A percentile compares a stretch with the other conserved stretches of the same genome.
phyloP scores from a whole-genome alignment of 352 stramenopile genomes.

The Phytophthora tubulina region DNA sequence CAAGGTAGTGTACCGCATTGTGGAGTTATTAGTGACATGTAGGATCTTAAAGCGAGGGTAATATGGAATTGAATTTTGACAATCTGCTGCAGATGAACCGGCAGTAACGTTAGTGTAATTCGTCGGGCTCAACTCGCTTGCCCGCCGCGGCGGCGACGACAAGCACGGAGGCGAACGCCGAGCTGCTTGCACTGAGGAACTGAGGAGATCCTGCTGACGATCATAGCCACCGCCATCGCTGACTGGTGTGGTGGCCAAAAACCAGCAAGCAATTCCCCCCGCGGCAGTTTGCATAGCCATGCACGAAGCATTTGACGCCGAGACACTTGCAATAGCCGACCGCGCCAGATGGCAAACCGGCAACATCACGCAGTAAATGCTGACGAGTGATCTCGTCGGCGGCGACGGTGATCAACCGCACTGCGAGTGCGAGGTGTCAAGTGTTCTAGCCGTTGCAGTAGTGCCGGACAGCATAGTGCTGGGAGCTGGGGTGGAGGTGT shows the following conservation, averaged over 20 bases:
- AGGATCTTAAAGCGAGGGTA: neutral
- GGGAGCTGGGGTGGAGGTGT: no score
- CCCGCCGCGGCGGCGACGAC: no score
- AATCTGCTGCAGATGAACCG: neutral
- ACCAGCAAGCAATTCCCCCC: neutral
- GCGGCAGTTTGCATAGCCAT: slow-evolving; percentile 10
- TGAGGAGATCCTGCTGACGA: neutral
- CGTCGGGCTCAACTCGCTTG: neutral
- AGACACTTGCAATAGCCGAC: neutral
- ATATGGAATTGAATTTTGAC: slow-evolving; percentile 2
- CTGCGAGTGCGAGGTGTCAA: neutral
- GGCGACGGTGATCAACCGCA: no score
- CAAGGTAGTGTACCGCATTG: neutral
- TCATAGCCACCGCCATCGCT: neutral
- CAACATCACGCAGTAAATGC: slow-evolving; percentile 3
- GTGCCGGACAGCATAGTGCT: no score
- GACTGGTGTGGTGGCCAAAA: neutral
- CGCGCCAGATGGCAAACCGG: slow-evolving; percentile 14
- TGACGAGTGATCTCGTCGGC: neutral
- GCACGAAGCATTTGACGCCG: slow-evolving; percentile 18
- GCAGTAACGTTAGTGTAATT: neutral
- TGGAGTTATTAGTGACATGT: neutral
- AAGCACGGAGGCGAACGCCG: neutral
- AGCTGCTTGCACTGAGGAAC: neutral
- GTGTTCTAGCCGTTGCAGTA: neutral